phyloP scores from a whole-genome alignment of 1,284 basidiomycete genomes.

The Ustilago tritici region DNA sequence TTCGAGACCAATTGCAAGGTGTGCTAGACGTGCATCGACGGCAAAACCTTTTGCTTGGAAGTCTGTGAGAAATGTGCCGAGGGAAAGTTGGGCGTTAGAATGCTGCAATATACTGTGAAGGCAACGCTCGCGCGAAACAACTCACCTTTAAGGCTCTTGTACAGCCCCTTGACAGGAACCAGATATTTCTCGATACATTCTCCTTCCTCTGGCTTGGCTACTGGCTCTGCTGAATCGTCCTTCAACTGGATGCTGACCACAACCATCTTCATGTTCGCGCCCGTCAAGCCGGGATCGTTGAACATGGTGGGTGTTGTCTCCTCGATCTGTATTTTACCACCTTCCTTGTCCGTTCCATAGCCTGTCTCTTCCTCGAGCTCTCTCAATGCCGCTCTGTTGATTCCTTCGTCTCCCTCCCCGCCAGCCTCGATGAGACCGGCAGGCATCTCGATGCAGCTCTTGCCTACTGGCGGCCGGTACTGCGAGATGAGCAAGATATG shows the following conservation, averaged over 20 bases:
- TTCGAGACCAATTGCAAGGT: conserved; percentile 63
- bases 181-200: conserved; percentile 67
- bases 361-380: conserved; percentile 68
- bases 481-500: conserved; percentile 65
- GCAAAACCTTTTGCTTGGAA: conserved; percentile 59
- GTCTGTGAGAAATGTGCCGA: conserved; percentile 29
- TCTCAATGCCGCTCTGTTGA: conserved; percentile 60
- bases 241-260: conserved; percentile 60
- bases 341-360: conserved; percentile 59
- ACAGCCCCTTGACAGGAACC: conserved; percentile 59
- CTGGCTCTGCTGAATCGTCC: conserved; percentile 62
- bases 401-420: conserved; percentile 62
- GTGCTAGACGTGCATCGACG: conserved; percentile 66
- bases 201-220: conserved; percentile 67
- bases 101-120: background rate
- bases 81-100: background rate
- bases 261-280: conserved; percentile 66
- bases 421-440: conserved; percentile 67
- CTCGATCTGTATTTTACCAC: conserved; percentile 51
- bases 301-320: conserved; percentile 57
- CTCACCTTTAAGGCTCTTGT: conserved; percentile 55
- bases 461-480: conserved; percentile 59
- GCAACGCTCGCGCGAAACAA: background rate
- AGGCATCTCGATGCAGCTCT: conserved; percentile 66
- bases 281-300: conserved; percentile 65